These are phyloP conservation scores for Boletus tomentosulus DNA, from an alignment of 768 basidiomycete species.

Conservation along the genomic window DNA sequence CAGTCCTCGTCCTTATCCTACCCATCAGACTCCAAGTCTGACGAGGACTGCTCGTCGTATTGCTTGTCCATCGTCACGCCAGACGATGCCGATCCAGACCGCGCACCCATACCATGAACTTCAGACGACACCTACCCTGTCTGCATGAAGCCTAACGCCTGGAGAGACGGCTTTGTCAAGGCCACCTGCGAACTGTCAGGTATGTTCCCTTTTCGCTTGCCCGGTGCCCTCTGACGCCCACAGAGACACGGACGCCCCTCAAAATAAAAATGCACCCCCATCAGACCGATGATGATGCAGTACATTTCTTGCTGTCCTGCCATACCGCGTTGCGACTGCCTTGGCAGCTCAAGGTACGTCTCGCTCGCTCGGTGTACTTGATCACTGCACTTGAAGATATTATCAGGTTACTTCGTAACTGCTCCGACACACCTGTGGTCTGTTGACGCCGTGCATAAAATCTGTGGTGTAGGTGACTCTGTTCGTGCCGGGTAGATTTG, in stretches of 20 bases:
- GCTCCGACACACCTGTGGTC: too few relatives aligned
- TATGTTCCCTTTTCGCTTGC: conserved; percentile 24
- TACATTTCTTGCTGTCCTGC: conserved; percentile 23
- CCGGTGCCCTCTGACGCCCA: conserved; percentile 1
- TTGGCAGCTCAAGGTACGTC: too few relatives aligned
- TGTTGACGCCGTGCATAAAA: too few relatives aligned
- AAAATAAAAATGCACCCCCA: conserved; percentile 44
- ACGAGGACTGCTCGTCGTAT: conserved; percentile 60
- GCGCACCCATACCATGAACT: conserved; percentile 23
- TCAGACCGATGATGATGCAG: conserved; percentile 39
- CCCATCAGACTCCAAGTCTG: conserved; percentile 32
- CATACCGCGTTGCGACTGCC: too few relatives aligned
- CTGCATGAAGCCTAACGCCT: conserved; percentile 64
- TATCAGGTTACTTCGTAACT: too few relatives aligned
- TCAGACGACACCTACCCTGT: conserved; percentile 50
- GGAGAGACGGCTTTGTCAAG: conserved; percentile 58
- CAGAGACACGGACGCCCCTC: conserved; percentile 33
- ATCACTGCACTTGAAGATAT: too few relatives aligned
- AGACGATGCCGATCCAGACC: conserved; percentile 30
- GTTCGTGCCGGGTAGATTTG: too few relatives aligned
- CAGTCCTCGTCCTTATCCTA: conserved; percentile 34
- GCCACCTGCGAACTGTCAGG: conserved; percentile 40
- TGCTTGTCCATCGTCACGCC: conserved; percentile 61
- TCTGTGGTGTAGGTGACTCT: too few relatives aligned
- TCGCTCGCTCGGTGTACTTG: too few relatives aligned